phyloP scores from a whole-genome alignment of 805 yeast genomes.

The Millerozyma acaciae region DNA sequence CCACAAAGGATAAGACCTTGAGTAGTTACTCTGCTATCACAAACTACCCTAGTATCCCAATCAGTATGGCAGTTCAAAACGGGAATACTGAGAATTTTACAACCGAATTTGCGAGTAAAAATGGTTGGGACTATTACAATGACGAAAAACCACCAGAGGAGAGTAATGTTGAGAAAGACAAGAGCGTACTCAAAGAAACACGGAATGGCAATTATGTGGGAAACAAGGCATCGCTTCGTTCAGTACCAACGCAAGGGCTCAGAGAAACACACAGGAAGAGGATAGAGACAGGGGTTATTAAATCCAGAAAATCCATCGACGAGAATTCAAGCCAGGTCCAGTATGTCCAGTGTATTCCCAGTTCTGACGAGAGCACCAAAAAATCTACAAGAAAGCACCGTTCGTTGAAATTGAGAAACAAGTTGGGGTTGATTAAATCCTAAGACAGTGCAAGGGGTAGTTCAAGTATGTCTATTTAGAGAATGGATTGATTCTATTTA shows the following conservation, averaged over 20 bases:
- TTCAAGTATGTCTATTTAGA: slow-evolving; percentile 3
- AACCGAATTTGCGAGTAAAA: too few relatives aligned
- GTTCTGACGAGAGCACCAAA: too few relatives aligned
- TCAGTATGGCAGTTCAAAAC: neutral
- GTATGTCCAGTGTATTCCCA: too few relatives aligned
- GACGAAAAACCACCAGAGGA: too few relatives aligned
- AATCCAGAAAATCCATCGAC: slow-evolving; percentile 12
- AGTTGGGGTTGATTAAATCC: slow-evolving; percentile 1
- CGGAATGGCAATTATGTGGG: too few relatives aligned
- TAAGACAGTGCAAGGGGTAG: neutral
- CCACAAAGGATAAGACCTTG: too few relatives aligned
- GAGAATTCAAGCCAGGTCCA: too few relatives aligned
- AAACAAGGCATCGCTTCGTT: too few relatives aligned
- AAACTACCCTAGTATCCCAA: slow-evolving; percentile 2
- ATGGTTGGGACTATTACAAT: neutral
- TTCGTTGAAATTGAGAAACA: slow-evolving; percentile 1
- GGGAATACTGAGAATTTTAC: neutral
- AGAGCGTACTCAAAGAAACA: too few relatives aligned
- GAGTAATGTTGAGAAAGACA: too few relatives aligned
- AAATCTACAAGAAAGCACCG: slow-evolving; percentile 1
- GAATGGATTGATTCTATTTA: slow-evolving; percentile 47
- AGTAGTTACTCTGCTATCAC: neutral
- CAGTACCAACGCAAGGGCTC: too few relatives aligned
- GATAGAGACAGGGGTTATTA: slow-evolving; percentile 9
- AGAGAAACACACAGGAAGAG: slow-evolving; percentile 2